Evolutionary conservation across 306 rosid genomes (phyloP).

Genomic region (Rosa lucieae): DNA sequence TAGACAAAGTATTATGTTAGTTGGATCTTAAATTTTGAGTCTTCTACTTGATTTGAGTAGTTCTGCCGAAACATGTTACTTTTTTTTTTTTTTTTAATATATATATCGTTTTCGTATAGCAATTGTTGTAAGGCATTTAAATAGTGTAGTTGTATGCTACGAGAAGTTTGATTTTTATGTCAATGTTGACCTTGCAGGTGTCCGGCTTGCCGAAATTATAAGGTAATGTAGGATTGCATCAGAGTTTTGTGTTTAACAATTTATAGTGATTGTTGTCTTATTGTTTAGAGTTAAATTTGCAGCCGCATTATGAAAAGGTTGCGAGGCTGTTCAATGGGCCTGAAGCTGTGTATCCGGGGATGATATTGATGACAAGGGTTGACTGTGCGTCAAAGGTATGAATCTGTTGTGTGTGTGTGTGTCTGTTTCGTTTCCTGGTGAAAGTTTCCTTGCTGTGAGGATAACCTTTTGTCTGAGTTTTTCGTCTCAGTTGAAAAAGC

Average conservation of each 20-base stretch:
- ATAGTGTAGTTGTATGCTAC: neutral
- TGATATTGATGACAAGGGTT: constrained; percentile 82
- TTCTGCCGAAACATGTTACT: neutral
- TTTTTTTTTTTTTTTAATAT: no score
- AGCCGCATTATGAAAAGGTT: constrained; percentile 95
- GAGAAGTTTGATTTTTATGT: constrained; percentile 24
- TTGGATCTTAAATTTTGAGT: neutral
- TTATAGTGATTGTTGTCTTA: constrained; percentile 5
- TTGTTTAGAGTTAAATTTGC: constrained; percentile 29
- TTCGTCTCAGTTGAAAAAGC: neutral
- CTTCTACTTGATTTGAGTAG: neutral
- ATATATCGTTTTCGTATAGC: neutral
- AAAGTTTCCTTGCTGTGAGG: neutral
- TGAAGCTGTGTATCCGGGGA: constrained; percentile 91
- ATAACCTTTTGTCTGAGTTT: neutral
- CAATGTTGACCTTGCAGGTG: constrained; percentile 59
- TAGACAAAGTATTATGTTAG: neutral
- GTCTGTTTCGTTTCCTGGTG: constrained; percentile 5
- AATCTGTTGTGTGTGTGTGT: constrained; percentile 13
- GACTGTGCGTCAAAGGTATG: constrained; percentile 89
- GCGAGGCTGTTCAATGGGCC: constrained; percentile 98
- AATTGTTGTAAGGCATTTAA: neutral
- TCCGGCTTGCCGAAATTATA: constrained; percentile 96
- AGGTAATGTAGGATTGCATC: constrained; percentile 53
- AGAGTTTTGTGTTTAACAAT: neutral